Conservation (phyloP, 1,284 basidiomycete genomes). For the Cryptococcus depauperatus region DNA sequence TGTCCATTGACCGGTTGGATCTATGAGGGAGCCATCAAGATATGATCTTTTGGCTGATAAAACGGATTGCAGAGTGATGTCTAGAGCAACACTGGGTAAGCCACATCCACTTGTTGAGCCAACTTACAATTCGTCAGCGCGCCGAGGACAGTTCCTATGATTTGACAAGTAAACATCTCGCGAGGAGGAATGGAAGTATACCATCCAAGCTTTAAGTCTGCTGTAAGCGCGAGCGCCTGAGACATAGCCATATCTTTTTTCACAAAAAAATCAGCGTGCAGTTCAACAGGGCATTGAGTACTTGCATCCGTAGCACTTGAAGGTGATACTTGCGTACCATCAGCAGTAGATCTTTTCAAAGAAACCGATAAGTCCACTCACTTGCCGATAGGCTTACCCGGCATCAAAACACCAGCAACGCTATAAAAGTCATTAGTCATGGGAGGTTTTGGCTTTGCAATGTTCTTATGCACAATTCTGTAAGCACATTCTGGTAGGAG, state of each 20-base stretch:
- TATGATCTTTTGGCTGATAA: conserved; percentile 38
- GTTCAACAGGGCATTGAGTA: conserved; percentile 2
- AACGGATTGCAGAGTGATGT: conserved; percentile 46
- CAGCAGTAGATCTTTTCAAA: conserved; percentile 1
- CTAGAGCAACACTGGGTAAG: conserved; percentile 21
- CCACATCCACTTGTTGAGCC: neutral
- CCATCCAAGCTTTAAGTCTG: conserved; percentile 48
- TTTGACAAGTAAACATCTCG: conserved; percentile 50
- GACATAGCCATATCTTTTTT: conserved; percentile 48
- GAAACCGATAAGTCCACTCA: conserved; percentile 16
- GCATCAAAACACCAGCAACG: conserved; percentile 48
- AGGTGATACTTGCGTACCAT: conserved; percentile 33
- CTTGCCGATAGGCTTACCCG: conserved; percentile 50
- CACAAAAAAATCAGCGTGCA: conserved; percentile 5
- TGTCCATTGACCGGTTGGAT: conserved; percentile 48
- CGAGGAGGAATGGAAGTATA: conserved; percentile 42
- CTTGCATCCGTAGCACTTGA: conserved; percentile 45
- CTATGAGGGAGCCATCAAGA: conserved; percentile 42
- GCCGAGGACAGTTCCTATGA: conserved; percentile 47
- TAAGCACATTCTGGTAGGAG: conserved; percentile 45
- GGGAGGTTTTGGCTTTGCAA: neutral
- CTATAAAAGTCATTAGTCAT: conserved; percentile 12
- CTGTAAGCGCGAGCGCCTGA: conserved; percentile 44
- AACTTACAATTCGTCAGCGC: conserved; percentile 45
- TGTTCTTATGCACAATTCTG: conserved; percentile 43